Percentiles rank a stretch among this genome's conserved stretches.
Conservation (phyloP, 2,329 filamentous ascomycete species). For the Pezicula radicicola region DNA sequence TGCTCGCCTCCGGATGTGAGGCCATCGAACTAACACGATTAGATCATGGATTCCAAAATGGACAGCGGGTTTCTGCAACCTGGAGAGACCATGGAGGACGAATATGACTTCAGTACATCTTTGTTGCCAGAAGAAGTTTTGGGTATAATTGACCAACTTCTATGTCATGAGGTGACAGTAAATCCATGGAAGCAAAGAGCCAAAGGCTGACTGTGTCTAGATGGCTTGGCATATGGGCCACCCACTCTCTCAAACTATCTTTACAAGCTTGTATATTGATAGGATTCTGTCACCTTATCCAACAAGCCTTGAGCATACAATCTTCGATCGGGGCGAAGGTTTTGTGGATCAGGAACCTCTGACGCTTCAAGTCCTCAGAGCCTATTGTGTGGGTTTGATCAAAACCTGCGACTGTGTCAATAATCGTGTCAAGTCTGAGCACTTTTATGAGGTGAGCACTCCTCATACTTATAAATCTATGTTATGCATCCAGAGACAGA, state of each 20-base stretch:
- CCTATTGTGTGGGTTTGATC: constrained; percentile 81
- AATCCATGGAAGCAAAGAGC: background rate
- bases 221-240: constrained; percentile 98
- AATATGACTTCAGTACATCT: constrained; percentile 69
- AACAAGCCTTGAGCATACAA: constrained; percentile 45
- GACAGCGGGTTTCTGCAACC: constrained; percentile 83
- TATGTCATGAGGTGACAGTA: constrained; percentile 73
- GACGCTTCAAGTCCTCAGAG: constrained; percentile 64
- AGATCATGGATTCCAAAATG: constrained; percentile 99
- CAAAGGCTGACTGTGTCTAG: constrained; percentile 36
- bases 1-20: background rate
- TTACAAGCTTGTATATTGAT: constrained; percentile 90
- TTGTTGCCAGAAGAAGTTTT: constrained; percentile 77
- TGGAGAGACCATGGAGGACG: constrained; percentile 78
- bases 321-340: constrained; percentile 20
- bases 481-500: constrained; percentile 1
- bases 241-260: constrained; percentile 88
- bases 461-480: background rate
- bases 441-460: constrained; percentile 77
- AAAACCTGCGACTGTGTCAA: constrained; percentile 82
- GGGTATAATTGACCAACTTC: constrained; percentile 89
- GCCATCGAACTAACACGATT: constrained; percentile 3
- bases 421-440: constrained; percentile 72
- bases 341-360: constrained; percentile 39
- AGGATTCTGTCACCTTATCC: constrained; percentile 72